A percentile compares a stretch with the other conserved stretches of the same genome.
These are phyloP conservation scores for Fusarium devonianum DNA, from an alignment of 2,329 filamentous ascomycete species.

Conservation along the genomic window DNA sequence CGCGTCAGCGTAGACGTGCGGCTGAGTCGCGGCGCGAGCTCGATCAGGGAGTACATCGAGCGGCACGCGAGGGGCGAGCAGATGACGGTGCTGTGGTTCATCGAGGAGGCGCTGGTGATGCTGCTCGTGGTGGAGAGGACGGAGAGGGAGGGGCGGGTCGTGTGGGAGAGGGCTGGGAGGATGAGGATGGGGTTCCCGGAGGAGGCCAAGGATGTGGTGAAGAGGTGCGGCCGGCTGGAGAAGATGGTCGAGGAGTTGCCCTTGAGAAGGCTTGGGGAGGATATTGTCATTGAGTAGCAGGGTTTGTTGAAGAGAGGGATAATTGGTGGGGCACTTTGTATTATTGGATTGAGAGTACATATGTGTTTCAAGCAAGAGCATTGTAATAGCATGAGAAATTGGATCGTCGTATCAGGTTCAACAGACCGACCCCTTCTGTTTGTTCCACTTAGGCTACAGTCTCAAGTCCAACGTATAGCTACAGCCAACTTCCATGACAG, in stretches of 20 bases:
- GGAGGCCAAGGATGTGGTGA: constrained; percentile 45
- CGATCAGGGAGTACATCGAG: constrained; percentile 46
- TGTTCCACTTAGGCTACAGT: too few relatives aligned
- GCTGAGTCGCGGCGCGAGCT: constrained; percentile 40
- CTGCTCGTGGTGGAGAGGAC: constrained; percentile 45
- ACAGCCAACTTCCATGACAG: too few relatives aligned
- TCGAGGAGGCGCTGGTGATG: constrained; percentile 46
- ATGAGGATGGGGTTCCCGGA: constrained; percentile 47
- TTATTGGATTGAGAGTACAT: background rate
- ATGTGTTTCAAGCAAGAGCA: background rate
- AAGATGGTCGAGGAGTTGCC: constrained; percentile 45
- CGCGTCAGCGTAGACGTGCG: constrained; percentile 46
- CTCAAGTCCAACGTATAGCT: too few relatives aligned
- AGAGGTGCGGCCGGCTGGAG: constrained; percentile 43
- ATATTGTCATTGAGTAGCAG: constrained; percentile 47
- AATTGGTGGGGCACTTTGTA: background rate
- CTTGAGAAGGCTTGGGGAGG: constrained; percentile 43
- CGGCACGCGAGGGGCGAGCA: constrained; percentile 46
- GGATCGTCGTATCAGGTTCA: too few relatives aligned
- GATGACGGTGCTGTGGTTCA: constrained; percentile 49
- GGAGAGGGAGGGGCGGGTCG: constrained; percentile 17
- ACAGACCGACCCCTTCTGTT: too few relatives aligned
- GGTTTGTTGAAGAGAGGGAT: too few relatives aligned
- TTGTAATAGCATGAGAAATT: constrained; percentile 25
- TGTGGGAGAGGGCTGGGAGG: constrained; percentile 47